Evolutionary conservation across 805 yeast genomes (phyloP).

Genomic region (Metschnikowia chrysomelidarum): DNA sequence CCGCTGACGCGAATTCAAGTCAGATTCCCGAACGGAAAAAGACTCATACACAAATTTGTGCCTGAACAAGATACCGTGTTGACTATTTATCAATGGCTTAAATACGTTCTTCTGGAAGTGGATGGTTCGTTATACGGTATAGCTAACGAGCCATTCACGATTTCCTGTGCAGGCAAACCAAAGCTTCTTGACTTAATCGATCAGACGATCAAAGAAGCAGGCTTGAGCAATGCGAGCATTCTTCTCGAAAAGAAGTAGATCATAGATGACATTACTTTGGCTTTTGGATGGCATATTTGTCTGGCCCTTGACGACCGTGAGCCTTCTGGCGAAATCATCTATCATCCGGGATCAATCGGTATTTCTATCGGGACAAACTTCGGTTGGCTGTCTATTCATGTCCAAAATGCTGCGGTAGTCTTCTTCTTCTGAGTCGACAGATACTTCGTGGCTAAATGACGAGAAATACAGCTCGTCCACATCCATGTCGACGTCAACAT

Average conservation of each 20-base stretch:
- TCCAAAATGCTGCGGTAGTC: constrained; percentile 12
- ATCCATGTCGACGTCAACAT: constrained; percentile 1
- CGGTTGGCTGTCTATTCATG: constrained; percentile 8
- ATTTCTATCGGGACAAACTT: not conserved
- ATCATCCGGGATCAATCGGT: not conserved
- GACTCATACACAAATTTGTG: constrained; percentile 70
- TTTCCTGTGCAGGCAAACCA: constrained; percentile 34
- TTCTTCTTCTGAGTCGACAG: constrained; percentile 6
- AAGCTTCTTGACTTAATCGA: constrained; percentile 59
- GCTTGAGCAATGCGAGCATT: constrained; percentile 78
- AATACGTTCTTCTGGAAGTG: constrained; percentile 49
- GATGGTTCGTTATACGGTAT: constrained; percentile 51
- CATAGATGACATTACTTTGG: no score
- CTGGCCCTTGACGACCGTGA: no score
- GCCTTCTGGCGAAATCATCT: not conserved
- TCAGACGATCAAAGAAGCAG: constrained; percentile 65
- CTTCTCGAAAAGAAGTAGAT: constrained; percentile 57
- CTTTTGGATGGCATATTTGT: no score
- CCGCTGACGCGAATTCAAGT: constrained; percentile 78
- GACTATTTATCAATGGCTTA: constrained; percentile 63
- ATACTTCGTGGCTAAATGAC: constrained; percentile 5
- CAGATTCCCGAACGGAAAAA: constrained; percentile 83
- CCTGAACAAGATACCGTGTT: constrained; percentile 53
- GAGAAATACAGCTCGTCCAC: constrained; percentile 8
- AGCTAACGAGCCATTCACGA: constrained; percentile 27